Base-by-base conservation (phyloP, 2,329 filamentous ascomycete genomes). In the Blastomyces emzantsi region DNA sequence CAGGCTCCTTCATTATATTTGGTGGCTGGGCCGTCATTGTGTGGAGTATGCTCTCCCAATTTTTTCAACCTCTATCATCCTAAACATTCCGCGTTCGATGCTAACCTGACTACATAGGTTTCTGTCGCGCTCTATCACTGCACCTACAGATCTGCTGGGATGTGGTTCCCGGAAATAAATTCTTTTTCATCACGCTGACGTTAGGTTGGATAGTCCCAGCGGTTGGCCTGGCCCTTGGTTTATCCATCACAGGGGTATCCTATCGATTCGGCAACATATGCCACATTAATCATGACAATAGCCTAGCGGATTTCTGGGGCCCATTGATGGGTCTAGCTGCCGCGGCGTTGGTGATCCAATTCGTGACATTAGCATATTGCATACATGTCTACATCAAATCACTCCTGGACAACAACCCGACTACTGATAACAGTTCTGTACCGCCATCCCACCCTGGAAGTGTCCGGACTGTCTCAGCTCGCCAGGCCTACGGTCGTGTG, bases 141-240 rank as follows among this genome's bases (percentile, higher is more conserved):
- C 94, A 99, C 76, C 85, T 99, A 33, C 94, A 97, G 76, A 97
- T 99, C 67, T 97, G 92, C 80, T 99, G 94, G 94, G 92, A 97
- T 75, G 83, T 95, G 43, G 86, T 93, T 8, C 90, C 96, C 3
- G 94, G 94, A 49, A 85, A 87, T 55, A 89, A 84, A 70, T 97
- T 97, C 76, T 97, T 97, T 86, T 91, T 90, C 80, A 84, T 85
- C 67, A 87, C 93, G 2, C 87, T 96, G 71, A 82, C 83, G 19
- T 79, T 87, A 9, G 94, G 94, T 66, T 97, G 93, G 90, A 89
- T 89, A 22, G 82, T 97, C 56, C 91, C 92, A 1, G 82, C 87
- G 30, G 77, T 91, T 25, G 90, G 90, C 45, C 84, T 96, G 67
- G 82, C 87, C 2, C 76, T 93, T 52, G 90, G 90, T 60, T 83